phyloP scores from a whole-genome alignment of 75 land plant species.

The Pinus taeda region DNA sequence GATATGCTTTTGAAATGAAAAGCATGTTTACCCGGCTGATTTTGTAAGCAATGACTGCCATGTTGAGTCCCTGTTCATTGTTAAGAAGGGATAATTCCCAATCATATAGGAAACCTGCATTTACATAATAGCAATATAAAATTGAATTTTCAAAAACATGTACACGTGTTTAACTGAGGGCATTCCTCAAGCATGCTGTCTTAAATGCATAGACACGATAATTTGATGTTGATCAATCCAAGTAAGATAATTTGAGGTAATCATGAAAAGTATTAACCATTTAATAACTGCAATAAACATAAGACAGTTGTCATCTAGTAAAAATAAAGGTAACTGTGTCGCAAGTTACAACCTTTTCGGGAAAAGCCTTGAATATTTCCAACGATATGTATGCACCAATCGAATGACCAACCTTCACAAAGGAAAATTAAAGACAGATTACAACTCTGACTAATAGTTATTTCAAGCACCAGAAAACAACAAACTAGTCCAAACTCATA shows the following conservation, averaged over 20 bases:
- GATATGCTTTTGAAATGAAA: background rate
- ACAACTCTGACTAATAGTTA: background rate
- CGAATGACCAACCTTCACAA: slow-evolving; percentile 92
- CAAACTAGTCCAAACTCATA: background rate
- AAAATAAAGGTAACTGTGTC: background rate
- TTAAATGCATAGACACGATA: background rate
- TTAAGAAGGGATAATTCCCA: slow-evolving; percentile 80
- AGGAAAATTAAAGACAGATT: background rate
- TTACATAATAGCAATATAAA: background rate
- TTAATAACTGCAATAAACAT: background rate
- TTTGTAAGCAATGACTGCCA: slow-evolving; percentile 47
- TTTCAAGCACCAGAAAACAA: background rate
- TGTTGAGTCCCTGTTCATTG: slow-evolving; percentile 42
- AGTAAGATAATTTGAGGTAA: background rate
- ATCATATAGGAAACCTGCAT: slow-evolving; percentile 59
- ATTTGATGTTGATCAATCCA: background rate
- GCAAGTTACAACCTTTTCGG: slow-evolving; percentile 45
- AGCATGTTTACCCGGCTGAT: slow-evolving; percentile 37
- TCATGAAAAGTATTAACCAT: background rate
- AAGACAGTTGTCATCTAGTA: background rate
- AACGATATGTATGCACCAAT: slow-evolving; percentile 84
- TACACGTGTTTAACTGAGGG: background rate
- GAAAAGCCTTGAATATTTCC: slow-evolving; percentile 55
- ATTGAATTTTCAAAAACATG: background rate
- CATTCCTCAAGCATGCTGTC: background rate